These are phyloP conservation scores for Xylariales sp. DNA, from an alignment of 2,329 filamentous ascomycete genomes.

Conservation along the genomic window DNA sequence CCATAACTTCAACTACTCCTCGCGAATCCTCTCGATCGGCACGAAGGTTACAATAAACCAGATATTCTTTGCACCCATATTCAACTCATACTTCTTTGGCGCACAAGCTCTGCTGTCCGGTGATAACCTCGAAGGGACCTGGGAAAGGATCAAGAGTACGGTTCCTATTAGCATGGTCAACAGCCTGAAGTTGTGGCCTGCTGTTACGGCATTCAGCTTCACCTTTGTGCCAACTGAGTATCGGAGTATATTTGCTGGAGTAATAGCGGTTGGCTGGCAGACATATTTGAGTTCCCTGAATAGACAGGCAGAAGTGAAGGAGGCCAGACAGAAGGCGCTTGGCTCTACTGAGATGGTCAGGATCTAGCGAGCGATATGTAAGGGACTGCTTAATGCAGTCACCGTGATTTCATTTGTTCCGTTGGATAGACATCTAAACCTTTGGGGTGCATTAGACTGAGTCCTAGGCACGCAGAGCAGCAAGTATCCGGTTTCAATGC, in stretches of 20 bases:
- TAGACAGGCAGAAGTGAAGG: constrained; percentile 60
- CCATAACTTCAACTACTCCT: constrained; percentile 77
- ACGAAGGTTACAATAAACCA: constrained; percentile 82
- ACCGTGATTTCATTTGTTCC: too few relatives aligned
- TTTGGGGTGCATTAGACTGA: too few relatives aligned
- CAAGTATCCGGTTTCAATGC: too few relatives aligned
- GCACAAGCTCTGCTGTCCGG: constrained; percentile 72
- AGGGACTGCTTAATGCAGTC: too few relatives aligned
- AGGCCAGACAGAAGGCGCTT: constrained; percentile 24
- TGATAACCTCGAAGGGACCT: constrained; percentile 57
- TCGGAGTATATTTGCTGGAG: constrained; percentile 72
- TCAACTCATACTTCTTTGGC: constrained; percentile 80
- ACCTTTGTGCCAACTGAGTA: constrained; percentile 77
- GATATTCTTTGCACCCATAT: constrained; percentile 72
- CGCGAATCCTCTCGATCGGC: constrained; percentile 63
- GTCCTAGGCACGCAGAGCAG: too few relatives aligned
- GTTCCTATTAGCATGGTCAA: constrained; percentile 74
- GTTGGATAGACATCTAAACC: too few relatives aligned
- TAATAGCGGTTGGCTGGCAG: constrained; percentile 86
- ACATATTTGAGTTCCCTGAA: constrained; percentile 83
- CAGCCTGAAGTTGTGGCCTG: constrained; percentile 83
- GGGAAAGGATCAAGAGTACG: constrained; percentile 67
- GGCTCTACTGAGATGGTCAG: too few relatives aligned
- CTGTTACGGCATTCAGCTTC: constrained; percentile 81
- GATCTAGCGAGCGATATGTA: too few relatives aligned